Evolutionary conservation across 768 basidiomycete species (phyloP).

Genomic region (Rhodosporidiobolus odoratus): DNA sequence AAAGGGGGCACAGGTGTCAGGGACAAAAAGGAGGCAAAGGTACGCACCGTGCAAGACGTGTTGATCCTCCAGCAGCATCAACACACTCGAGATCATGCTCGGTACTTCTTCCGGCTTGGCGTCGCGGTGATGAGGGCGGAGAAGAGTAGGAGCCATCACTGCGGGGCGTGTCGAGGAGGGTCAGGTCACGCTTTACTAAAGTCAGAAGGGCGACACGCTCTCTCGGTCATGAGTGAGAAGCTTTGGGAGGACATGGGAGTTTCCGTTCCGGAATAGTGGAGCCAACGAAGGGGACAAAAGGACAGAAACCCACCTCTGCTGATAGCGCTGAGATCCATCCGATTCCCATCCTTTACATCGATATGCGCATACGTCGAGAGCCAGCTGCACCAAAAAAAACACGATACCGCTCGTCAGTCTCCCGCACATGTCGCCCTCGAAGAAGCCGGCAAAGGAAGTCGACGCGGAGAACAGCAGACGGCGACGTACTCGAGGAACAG

Average conservation of each 20-base stretch:
- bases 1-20: neutral
- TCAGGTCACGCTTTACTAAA: too few relatives aligned
- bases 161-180: neutral
- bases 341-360: slow-evolving; percentile 15
- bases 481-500: slow-evolving; percentile 21
- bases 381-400: slow-evolving; percentile 11
- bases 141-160: slow-evolving; percentile 32
- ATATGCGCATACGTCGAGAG: slow-evolving; percentile 21
- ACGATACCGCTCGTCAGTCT: too few relatives aligned
- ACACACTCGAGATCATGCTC: slow-evolving; percentile 21
- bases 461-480: neutral
- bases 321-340: slow-evolving; percentile 19
- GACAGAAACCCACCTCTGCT: slow-evolving; percentile 11
- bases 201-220: neutral
- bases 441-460: neutral
- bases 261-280: neutral
- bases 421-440: neutral
- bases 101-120: slow-evolving; percentile 14
- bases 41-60: slow-evolving; percentile 22
- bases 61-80: slow-evolving; percentile 33
- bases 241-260: neutral
- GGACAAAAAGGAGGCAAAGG: neutral
- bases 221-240: neutral
- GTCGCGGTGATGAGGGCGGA: slow-evolving; percentile 17
- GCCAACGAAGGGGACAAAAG: neutral